phyloP scores from a whole-genome alignment of 176 grass and related monocot species.

The Zizania latifolia region DNA sequence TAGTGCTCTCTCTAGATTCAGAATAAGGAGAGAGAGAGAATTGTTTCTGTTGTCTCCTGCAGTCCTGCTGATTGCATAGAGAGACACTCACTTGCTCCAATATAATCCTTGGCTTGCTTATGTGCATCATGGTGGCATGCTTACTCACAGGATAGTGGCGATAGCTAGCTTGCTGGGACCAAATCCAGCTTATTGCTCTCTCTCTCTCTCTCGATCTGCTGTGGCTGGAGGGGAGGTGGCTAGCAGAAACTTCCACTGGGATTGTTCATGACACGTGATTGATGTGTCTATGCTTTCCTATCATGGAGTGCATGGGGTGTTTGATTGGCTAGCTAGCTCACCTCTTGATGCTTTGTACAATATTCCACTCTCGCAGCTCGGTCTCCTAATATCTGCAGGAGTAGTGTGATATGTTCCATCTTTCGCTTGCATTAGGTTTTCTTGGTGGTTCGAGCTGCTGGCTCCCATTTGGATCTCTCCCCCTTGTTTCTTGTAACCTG shows the following conservation, averaged over 20 bases:
- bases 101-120: neutral
- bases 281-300: constrained; percentile 17
- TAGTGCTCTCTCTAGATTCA: neutral
- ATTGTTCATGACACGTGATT: constrained; percentile 24
- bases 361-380: constrained; percentile 15
- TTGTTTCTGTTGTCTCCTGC: neutral
- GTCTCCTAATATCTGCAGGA: neutral
- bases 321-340: constrained; percentile 12
- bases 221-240: neutral
- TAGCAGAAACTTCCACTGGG: neutral
- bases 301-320: neutral
- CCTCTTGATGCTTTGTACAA: constrained; percentile 14
- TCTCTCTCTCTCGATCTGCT: no score
- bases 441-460: constrained; percentile 18
- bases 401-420: constrained; percentile 31
- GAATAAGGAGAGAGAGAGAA: neutral
- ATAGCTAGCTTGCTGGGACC: neutral
- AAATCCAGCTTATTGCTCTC: constrained; percentile 2
- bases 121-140: neutral
- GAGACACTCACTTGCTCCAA: constrained; percentile 13
- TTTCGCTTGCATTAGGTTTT: constrained; percentile 28
- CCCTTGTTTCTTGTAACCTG: constrained; percentile 27
- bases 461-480: constrained; percentile 9
- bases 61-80: neutral
- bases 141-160: neutral